These are phyloP conservation scores for Dactylonectria estremocensis DNA, from an alignment of 2,329 filamentous ascomycete genomes.

Conservation along the genomic window DNA sequence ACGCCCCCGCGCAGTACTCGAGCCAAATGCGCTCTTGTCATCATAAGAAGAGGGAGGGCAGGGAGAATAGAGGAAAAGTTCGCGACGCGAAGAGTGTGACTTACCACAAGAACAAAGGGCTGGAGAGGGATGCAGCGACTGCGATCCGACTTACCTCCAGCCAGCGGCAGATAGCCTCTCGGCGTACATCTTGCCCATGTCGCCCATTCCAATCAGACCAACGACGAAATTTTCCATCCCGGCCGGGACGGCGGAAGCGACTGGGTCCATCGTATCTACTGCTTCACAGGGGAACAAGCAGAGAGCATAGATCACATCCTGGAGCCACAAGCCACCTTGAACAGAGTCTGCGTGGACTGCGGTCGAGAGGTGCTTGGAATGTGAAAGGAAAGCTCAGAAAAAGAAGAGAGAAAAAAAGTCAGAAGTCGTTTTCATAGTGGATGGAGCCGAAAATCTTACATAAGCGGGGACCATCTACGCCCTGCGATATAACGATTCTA, in stretches of 20 bases:
- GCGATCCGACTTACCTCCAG: constrained; percentile 81
- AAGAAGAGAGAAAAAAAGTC: constrained; percentile 43
- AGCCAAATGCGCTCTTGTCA: constrained; percentile 99
- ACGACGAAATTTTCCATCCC: constrained; percentile 81
- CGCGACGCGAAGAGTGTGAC: constrained; percentile 35
- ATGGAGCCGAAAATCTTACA: constrained; percentile 40
- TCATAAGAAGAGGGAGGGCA: constrained; percentile 72
- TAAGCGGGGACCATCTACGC: constrained; percentile 29
- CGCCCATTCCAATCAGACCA: constrained; percentile 98
- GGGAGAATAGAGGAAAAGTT: constrained; percentile 1
- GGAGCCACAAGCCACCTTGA: constrained; percentile 33
- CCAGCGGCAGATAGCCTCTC: constrained; percentile 89
- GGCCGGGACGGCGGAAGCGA: constrained; percentile 50
- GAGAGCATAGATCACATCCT: constrained; percentile 48
- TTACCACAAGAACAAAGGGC: constrained; percentile 38
- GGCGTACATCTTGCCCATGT: constrained; percentile 99
- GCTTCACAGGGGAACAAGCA: constrained; percentile 44
- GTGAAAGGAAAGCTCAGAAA: constrained; percentile 35
- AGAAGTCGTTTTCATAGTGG: constrained; percentile 40
- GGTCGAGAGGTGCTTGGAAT: constrained; percentile 31
- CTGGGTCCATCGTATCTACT: constrained; percentile 51
- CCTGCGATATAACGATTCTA: constrained; percentile 46
- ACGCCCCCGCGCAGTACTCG: constrained; percentile 85
- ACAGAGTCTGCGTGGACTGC: constrained; percentile 31
- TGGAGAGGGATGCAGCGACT: constrained; percentile 27